These are phyloP conservation scores for Aspergillus avenaceus DNA, from an alignment of 495 filamentous ascomycete species.

Conservation along the genomic window DNA sequence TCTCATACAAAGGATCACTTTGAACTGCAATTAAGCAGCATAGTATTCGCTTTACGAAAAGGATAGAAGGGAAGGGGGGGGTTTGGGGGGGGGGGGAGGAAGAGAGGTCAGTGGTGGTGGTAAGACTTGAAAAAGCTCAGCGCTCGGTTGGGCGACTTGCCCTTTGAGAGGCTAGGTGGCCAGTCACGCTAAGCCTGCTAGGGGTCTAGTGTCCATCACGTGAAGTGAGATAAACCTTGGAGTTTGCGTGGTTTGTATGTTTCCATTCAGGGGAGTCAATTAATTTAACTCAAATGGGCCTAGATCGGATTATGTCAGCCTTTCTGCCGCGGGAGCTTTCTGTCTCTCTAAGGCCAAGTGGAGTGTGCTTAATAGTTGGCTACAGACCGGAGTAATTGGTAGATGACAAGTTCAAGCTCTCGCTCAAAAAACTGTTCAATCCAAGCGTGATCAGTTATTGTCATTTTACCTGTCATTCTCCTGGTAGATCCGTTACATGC, in stretches of 20 bases:
- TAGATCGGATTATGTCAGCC: conserved; percentile 18
- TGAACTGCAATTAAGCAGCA: conserved; percentile 30
- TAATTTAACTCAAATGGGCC: background rate
- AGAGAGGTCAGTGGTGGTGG: too few species aligned
- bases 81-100: conserved; percentile 18
- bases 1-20: conserved; percentile 39
- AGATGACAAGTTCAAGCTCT: background rate
- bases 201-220: conserved; percentile 10
- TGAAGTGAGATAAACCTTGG: background rate
- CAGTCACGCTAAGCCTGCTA: conserved; percentile 1
- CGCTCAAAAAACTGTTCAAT: background rate
- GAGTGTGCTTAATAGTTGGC: conserved; percentile 9
- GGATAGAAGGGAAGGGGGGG: conserved; percentile 19
- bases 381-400: background rate
- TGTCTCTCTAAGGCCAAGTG: conserved; percentile 23
- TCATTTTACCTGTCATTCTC: background rate
- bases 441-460: background rate
- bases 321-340: conserved; percentile 11
- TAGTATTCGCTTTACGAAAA: conserved; percentile 46
- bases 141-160: conserved; percentile 11
- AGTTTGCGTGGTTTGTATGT: conserved; percentile 16
- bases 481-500: conserved; percentile 9
- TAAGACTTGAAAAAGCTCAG: conserved; percentile 15
- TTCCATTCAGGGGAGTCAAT: background rate
- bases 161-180: background rate